Evolutionary conservation across 2,329 filamentous ascomycete species (phyloP).

Genomic region (Simplicillium sp.): DNA sequence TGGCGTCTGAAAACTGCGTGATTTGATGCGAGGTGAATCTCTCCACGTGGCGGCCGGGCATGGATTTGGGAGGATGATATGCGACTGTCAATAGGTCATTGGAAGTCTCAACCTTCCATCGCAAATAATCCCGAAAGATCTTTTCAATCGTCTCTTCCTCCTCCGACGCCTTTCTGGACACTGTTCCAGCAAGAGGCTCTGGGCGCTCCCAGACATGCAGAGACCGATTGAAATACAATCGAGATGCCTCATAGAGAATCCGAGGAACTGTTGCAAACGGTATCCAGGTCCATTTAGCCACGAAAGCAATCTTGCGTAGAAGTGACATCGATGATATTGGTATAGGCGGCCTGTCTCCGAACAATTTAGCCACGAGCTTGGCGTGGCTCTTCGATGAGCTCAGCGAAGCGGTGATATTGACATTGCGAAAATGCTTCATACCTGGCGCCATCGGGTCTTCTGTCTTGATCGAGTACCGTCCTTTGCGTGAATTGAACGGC

Average conservation of each 20-base stretch:
- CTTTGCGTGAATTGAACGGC: constrained; percentile 58
- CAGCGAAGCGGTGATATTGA: constrained; percentile 53
- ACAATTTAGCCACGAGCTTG: constrained; percentile 53
- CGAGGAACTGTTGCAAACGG: constrained; percentile 57
- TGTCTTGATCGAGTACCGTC: constrained; percentile 40
- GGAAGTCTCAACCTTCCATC: constrained; percentile 37
- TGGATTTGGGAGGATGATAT: constrained; percentile 35
- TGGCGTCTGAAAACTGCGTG: constrained; percentile 14
- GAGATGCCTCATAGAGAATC: constrained; percentile 50
- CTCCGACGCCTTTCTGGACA: constrained; percentile 41
- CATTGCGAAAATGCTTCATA: constrained; percentile 25
- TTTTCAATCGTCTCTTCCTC: constrained; percentile 37
- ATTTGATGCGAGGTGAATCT: background rate
- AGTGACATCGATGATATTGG: constrained; percentile 38
- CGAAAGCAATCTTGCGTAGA: constrained; percentile 33
- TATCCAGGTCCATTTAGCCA: constrained; percentile 56
- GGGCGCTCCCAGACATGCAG: constrained; percentile 58
- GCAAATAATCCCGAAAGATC: constrained; percentile 37
- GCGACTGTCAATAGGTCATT: constrained; percentile 34
- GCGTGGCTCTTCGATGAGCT: constrained; percentile 48
- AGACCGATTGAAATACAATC: constrained; percentile 44
- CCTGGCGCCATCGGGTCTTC: constrained; percentile 31
- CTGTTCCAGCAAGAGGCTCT: constrained; percentile 47
- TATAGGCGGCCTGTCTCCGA: constrained; percentile 38
- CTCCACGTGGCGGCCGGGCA: too few species aligned